Evolutionary conservation across 345 rosid genomes (phyloP), one percentile per base, ranked within the genome.

Genomic region (Heritiera fomes): DNA sequence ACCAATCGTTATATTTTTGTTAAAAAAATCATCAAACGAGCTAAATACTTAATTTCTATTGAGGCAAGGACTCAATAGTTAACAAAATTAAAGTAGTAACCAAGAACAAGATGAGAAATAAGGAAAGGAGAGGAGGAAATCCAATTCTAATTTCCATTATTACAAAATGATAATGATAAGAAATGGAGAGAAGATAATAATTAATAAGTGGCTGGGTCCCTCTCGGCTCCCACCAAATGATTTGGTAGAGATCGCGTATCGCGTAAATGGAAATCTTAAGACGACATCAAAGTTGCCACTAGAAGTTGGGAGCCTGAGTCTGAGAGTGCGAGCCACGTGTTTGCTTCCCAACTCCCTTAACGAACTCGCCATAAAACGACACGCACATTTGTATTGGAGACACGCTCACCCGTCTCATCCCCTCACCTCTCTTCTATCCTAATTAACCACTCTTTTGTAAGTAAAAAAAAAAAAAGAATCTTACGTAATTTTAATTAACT

Each of bases 281-380:
- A 76, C 71, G 77, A 80, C 78, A n/a, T 71, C 67, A n/a, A 64
- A 58, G n/a, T 28, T 66, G 58, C 50, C 91, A 84, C 85, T 84
- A 74, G 53, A 80, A 78, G 46, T 67, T 62, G 67, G 82, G 38
- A 34, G 38, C 38, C 38, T 2, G 38, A 34, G 38, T 3, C 38
- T 2, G 38, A 3, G 88, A 87, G 87, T 89, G 91, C 83, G 66
- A 9, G 85, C 84, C 90, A 85, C 87, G 81, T 86, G 92, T 84
- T 77, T 49, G 68, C 86, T 79, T 84, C 87, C 82, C 34, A 87
- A 87, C 90, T 85, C 66, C 77, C 7, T 56, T 40, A 3, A 40
- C 43, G 4, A 40, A 34, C 38, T 34, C 38, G 3, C 38, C 3
- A 3, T 34, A 34, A 34, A 34, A 34, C 38, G 38, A 34, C 38